Percentiles rank a stretch among this genome's conserved stretches.
These are phyloP conservation scores for Blastomyces parvus DNA, from an alignment of 2,329 filamentous ascomycete genomes.

Conservation along the genomic window DNA sequence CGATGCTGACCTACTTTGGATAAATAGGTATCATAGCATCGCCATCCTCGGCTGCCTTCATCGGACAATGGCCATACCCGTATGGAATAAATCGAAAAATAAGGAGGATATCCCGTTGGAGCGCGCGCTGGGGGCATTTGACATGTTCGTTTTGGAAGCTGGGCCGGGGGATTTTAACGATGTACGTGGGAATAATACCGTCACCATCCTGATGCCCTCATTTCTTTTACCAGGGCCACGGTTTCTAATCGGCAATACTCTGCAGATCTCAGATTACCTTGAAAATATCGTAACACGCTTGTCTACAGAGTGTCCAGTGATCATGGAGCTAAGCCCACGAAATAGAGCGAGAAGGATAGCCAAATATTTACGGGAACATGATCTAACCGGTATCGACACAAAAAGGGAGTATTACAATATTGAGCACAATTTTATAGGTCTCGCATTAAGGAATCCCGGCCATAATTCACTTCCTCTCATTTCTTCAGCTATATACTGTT, in stretches of 20 bases:
- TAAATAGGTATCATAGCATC: constrained; percentile 60
- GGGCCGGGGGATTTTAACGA: constrained; percentile 64
- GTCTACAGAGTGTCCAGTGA: constrained; percentile 41
- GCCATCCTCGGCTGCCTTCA: constrained; percentile 70
- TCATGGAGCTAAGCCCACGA: constrained; percentile 52
- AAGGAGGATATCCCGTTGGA: constrained; percentile 55
- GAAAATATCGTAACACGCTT: constrained; percentile 55
- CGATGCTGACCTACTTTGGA: constrained; percentile 5
- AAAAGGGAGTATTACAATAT: constrained; percentile 64
- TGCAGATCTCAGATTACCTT: constrained; percentile 53
- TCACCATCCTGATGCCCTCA: constrained; percentile 11
- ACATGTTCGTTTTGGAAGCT: constrained; percentile 75
- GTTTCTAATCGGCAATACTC: neutral
- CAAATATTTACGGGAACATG: constrained; percentile 56
- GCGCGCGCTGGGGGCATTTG: constrained; percentile 68
- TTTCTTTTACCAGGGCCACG: constrained; percentile 6
- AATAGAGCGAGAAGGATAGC: constrained; percentile 59
- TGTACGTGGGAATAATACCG: constrained; percentile 36
- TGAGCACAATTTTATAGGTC: constrained; percentile 78
- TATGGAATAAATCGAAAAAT: constrained; percentile 56
- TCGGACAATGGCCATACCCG: constrained; percentile 63
- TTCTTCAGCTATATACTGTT: constrained; percentile 77
- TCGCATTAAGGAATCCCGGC: constrained; percentile 60
- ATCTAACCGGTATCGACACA: constrained; percentile 62
- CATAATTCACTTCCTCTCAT: constrained; percentile 81